These are phyloP conservation scores for Blastocystis sp. DNA, from an alignment of 352 stramenopile species.

Conservation along the genomic window DNA sequence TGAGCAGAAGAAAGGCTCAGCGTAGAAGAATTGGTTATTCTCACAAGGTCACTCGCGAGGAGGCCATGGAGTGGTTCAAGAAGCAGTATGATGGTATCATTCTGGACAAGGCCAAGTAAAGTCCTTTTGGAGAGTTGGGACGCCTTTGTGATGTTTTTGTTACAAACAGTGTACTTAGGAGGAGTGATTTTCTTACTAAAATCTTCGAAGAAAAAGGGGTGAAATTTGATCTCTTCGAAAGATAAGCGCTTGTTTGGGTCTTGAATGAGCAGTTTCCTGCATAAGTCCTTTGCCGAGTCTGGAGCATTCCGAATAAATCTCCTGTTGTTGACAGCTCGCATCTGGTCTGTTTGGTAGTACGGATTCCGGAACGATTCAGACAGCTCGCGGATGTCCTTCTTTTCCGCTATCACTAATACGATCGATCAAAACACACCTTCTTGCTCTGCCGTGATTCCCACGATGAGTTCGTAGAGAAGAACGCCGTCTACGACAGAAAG, in stretches of 20 bases:
- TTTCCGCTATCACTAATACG: not conserved
- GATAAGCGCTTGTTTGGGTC: not conserved
- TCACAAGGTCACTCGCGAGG: slow-evolving; percentile 63
- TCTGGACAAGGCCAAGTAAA: slow-evolving; percentile 59
- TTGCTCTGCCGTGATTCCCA: not conserved
- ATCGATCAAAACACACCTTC: not conserved
- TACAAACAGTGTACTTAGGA: not conserved
- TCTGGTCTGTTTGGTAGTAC: not conserved
- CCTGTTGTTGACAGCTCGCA: not conserved
- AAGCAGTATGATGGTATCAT: slow-evolving; percentile 61
- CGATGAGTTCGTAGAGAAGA: slow-evolving; percentile 13
- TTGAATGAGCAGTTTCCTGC: not conserved
- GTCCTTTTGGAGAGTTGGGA: not conserved
- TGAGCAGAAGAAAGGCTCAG: slow-evolving; percentile 98
- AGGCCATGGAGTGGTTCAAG: slow-evolving; percentile 58
- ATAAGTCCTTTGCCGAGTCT: not conserved
- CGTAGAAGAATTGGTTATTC: slow-evolving; percentile 93
- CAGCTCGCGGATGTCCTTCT: not conserved
- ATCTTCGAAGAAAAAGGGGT: not conserved
- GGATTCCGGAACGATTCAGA: not conserved
- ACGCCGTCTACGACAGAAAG: not conserved
- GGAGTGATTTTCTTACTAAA: not conserved
- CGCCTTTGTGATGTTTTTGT: not conserved
- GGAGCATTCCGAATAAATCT: not conserved
- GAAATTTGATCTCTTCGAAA: slow-evolving; percentile 22